Base-by-base conservation (phyloP, 2,329 filamentous ascomycete genomes). In the Fusarium sulawesiense region DNA sequence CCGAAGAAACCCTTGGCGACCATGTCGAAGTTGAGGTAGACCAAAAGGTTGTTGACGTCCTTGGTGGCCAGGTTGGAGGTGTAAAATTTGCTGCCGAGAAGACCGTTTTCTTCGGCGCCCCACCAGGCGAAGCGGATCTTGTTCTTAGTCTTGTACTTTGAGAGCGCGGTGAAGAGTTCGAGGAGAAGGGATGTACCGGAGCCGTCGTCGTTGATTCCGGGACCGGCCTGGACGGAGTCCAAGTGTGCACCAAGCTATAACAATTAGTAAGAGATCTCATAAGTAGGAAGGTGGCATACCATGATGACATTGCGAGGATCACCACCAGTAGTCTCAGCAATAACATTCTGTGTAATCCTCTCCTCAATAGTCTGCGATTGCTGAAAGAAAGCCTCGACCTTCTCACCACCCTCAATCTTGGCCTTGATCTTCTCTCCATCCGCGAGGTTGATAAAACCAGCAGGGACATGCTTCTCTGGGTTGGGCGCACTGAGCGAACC, bases 401-500 rank as follows among this genome's bases (percentile, higher is more conserved):
- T 67, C 62, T 84, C 82, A 0, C 83, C 83, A 1, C 75, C 78
- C 18, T 77, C 54, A 7, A 86, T 73, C 9, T 80, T 77, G 14
- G 76, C 76, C 47, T 79, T 80, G 30, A 85, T 76, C 3, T 76
- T 78, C 44, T 79, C 51, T 0, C 83, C 84, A 56, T 85, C 83
- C 3, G 66, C 78, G 20, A 79, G 75, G 8, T 49, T 66, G 3
- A 73, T 73, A 4, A 73, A 73, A 0, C 70, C 71, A 9, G 71
- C 56, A 6, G 71, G 71, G 1, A 69, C 71, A 14, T 64, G 47
- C 10, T 56, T 61, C 25, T 71, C 54, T 0, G 73, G 68, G 9
- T 75, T 56, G 1, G 75, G 74, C n/a, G 66, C 62, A 9, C 71
- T 73, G 4, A 73, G 67, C 0, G 71, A 73, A 27, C 71, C 71